Conservation (phyloP, 2,329 filamentous ascomycete genomes). For the Trichophyton equinum region DNA sequence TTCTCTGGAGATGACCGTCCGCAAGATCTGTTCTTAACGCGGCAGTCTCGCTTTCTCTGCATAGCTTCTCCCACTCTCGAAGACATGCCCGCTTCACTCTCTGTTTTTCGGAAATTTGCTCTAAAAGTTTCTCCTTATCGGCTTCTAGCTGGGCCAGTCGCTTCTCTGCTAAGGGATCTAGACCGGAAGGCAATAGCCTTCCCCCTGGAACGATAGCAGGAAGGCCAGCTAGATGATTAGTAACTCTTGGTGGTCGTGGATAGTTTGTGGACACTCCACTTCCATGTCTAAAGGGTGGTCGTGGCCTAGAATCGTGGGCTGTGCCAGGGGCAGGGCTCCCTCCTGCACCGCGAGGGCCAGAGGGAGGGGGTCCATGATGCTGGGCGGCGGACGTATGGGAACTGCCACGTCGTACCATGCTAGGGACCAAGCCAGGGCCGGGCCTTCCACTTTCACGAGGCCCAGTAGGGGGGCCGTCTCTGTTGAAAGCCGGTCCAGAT, state of each 20-base stretch:
- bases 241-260: conserved; percentile 29
- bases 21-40: conserved; percentile 36
- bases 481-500: conserved; percentile 18
- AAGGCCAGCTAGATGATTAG: conserved; percentile 29
- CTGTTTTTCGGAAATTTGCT: conserved; percentile 35
- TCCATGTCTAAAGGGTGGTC: conserved; percentile 25
- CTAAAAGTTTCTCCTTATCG: conserved; percentile 34
- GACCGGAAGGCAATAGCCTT: conserved; percentile 25
- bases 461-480: conserved; percentile 10
- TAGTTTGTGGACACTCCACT: conserved; percentile 26
- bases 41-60: conserved; percentile 36
- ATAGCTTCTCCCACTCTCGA: conserved; percentile 37
- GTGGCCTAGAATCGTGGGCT: conserved; percentile 20
- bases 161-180: conserved; percentile 32
- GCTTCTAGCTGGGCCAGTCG: conserved; percentile 34
- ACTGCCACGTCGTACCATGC: background rate
- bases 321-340: background rate
- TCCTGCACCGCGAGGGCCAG: conserved; percentile 20
- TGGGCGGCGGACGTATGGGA: conserved; percentile 10
- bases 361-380: conserved; percentile 26
- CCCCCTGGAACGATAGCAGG: conserved; percentile 32
- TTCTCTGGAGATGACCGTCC: conserved; percentile 35
- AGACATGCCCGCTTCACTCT: conserved; percentile 29
- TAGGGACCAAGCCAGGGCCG: conserved; percentile 15
- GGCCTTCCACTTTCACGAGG: conserved; percentile 23